Base-by-base conservation (phyloP, 2,329 filamentous ascomycete genomes). In the Fusarium devonianum region DNA sequence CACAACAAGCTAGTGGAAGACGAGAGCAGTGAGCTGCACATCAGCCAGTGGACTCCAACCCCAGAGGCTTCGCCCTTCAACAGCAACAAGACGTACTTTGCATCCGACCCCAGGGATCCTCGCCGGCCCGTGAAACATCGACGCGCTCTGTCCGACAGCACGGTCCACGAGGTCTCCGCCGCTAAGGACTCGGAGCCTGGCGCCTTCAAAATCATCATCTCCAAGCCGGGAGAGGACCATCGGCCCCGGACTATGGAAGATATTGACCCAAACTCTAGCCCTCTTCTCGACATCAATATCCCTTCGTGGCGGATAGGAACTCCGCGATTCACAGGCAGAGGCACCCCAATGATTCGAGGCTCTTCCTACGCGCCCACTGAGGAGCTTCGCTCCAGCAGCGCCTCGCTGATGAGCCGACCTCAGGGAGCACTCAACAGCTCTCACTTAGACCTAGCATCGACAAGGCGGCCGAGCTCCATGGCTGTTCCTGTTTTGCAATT, bases 271-370 rank as follows among this genome's bases (percentile, higher is more conserved):
- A 62, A 71, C 13, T 66, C 69, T 29, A 71, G 77, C 28, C 85
- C 83, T 10, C 73, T 85, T 25, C 76, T 95, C 39, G 83, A 92
- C 60, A 81, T 93, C 32, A 79, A 85, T 16, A 96, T 96, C 39
- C 92, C 92, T 25, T 87, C 89, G 47, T 95, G 92, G 78, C 86
- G 87, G 58, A 77, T 97, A 48, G 92, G 92, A 10, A 89, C 87
- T 1, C 90, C 91, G 13, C 84, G 85, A 49, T 96, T 96, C 71
- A 93, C 88, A 56, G 75, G 83, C 42, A 81, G 82, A 61, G 91
- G 91, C 9, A 92, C 88, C 3, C 85, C 90, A 3, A 81, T 90
- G 55, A 78, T 97, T 56, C 86, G 89, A 53, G 89, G 86, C 58
- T 95, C 92, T n/a, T 86, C 88, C 12, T 90, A 90, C 69, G 83